Evolutionary conservation across 2,329 filamentous ascomycete species (phyloP).

Genomic region (Sarocladium oryzae): DNA sequence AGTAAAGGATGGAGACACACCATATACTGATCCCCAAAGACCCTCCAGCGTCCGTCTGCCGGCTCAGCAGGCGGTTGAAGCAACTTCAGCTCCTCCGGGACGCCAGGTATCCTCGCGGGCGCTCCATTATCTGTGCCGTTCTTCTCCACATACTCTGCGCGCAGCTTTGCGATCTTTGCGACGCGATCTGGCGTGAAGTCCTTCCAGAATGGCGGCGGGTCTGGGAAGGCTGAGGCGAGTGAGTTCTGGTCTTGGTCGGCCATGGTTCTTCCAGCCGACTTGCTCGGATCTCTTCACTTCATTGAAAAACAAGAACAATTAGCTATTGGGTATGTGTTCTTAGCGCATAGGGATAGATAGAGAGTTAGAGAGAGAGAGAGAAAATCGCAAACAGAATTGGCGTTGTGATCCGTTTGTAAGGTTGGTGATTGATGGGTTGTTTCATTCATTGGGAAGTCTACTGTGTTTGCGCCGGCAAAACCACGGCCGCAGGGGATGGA

Average conservation of each 20-base stretch:
- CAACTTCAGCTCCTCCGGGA: conserved; percentile 67
- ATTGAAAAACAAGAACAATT: conserved; percentile 4
- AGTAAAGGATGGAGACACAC: conserved; percentile 22
- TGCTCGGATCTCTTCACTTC: not conserved
- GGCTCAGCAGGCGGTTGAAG: conserved; percentile 79
- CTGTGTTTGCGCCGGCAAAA: conserved; percentile 8
- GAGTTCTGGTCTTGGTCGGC: conserved; percentile 45
- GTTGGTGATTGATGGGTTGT: not conserved
- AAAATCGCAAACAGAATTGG: too few species aligned
- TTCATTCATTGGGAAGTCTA: too few species aligned
- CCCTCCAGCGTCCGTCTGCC: conserved; percentile 59
- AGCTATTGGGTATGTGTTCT: not conserved
- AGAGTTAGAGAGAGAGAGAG: too few species aligned
- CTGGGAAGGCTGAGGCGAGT: conserved; percentile 66
- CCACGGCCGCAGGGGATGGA: not conserved
- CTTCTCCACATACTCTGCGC: conserved; percentile 29
- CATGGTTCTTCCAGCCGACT: conserved; percentile 36
- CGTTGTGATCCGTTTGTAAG: too few species aligned
- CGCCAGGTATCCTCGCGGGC: conserved; percentile 30
- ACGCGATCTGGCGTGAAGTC: conserved; percentile 76
- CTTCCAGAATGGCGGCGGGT: conserved; percentile 85
- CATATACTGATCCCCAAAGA: conserved; percentile 64
- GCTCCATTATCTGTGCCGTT: conserved; percentile 19
- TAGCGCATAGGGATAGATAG: too few species aligned
- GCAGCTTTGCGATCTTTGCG: conserved; percentile 43